Conservation (phyloP, 2,329 filamentous ascomycete genomes). For the Teratosphaeria zuluensis region DNA sequence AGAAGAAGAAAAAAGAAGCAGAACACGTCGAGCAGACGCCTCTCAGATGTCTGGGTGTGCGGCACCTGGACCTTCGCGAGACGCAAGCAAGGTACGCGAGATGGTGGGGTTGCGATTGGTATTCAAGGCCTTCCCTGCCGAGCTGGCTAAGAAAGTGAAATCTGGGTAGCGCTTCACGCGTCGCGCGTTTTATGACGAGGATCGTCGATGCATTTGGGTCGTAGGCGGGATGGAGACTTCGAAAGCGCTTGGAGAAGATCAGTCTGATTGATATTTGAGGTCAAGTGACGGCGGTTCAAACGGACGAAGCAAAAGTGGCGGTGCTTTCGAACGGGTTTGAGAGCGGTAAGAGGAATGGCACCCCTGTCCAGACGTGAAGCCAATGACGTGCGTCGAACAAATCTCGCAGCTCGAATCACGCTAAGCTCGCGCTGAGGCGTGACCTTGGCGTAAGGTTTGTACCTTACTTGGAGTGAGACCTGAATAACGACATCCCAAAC, state of each 20-base stretch:
- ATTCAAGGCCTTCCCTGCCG: not conserved
- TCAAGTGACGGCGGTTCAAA: not conserved
- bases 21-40: not conserved
- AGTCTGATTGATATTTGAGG: not conserved
- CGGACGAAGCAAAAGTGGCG: not conserved
- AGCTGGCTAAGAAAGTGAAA: not conserved
- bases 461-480: not conserved
- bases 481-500: not conserved
- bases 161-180: not conserved
- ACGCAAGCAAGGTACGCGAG: not conserved
- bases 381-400: not conserved
- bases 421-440: not conserved
- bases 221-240: not conserved
- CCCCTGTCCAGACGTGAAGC: too few species aligned
- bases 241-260: not conserved
- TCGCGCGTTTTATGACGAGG: not conserved
- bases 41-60: not conserved
- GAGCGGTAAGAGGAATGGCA: not conserved
- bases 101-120: not conserved
- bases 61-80: not conserved
- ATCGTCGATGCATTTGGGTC: not conserved
- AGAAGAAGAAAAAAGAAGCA: not conserved
- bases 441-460: not conserved
- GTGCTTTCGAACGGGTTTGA: not conserved
- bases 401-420: not conserved